phyloP scores from a whole-genome alignment of 495 filamentous ascomycete genomes.

The Corynascus novoguineensis region DNA sequence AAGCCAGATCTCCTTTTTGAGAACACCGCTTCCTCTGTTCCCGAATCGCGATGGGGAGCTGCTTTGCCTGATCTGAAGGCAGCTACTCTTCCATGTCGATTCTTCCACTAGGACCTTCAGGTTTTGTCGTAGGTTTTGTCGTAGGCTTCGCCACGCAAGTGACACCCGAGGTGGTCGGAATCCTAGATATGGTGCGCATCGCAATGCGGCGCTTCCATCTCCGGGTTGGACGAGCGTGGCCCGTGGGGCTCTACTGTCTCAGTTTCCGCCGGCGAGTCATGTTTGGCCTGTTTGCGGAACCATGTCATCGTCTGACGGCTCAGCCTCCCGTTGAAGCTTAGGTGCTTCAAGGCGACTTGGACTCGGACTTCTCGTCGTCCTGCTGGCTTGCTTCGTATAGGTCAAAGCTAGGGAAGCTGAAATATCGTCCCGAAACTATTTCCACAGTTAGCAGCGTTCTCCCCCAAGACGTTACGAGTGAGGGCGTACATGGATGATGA shows the following conservation, averaged over 20 bases:
- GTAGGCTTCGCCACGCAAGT: slow-evolving; percentile 5
- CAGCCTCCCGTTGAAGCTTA: slow-evolving; percentile 3
- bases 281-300: background rate
- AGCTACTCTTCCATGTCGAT: slow-evolving; percentile 3
- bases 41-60: slow-evolving; percentile 11
- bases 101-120: background rate
- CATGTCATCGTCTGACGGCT: slow-evolving; percentile 7
- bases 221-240: slow-evolving; percentile 3
- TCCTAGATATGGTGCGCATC: slow-evolving; percentile 4
- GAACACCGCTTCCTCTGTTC: slow-evolving; percentile 8
- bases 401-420: slow-evolving; percentile 56
- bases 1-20: background rate
- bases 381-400: slow-evolving; percentile 39
- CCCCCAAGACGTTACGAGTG: background rate
- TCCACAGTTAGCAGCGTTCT: slow-evolving; percentile 14
- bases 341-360: slow-evolving; percentile 29
- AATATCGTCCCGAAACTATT: slow-evolving; percentile 43
- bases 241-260: slow-evolving; percentile 12
- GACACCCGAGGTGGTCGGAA: background rate
- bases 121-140: too few species aligned
- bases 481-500: slow-evolving; percentile 22
- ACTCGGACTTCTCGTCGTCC: slow-evolving; percentile 30
- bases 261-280: slow-evolving; percentile 5
- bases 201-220: slow-evolving; percentile 11
- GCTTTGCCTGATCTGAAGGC: slow-evolving; percentile 11